phyloP scores from a whole-genome alignment of 2,329 filamentous ascomycete species.

The Ophiostoma sp. region DNA sequence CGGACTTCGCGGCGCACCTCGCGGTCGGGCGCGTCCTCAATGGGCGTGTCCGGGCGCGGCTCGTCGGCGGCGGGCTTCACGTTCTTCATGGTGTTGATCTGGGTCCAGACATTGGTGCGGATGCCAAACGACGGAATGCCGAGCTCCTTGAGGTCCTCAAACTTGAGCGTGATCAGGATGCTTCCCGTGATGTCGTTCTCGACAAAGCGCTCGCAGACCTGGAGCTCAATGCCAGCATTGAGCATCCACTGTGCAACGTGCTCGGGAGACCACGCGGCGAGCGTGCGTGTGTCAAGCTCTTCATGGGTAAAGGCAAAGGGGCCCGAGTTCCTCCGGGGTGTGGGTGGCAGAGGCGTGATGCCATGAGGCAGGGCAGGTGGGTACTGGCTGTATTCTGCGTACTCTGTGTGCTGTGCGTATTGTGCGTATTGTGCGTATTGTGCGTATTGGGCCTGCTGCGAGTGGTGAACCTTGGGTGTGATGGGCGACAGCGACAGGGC shows the following conservation, averaged over 20 bases:
- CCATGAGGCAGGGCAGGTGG: constrained; percentile 33
- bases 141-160: constrained; percentile 78
- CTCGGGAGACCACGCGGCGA: constrained; percentile 64
- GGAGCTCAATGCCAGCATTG: constrained; percentile 70
- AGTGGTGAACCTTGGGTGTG: constrained; percentile 43
- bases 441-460: not conserved
- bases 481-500: constrained; percentile 67
- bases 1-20: constrained; percentile 45
- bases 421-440: not conserved
- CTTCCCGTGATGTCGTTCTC: constrained; percentile 87
- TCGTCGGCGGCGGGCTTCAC: constrained; percentile 43
- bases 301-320: constrained; percentile 53
- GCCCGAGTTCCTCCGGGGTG: constrained; percentile 19
- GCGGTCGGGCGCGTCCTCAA: constrained; percentile 54
- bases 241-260: constrained; percentile 85
- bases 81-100: constrained; percentile 65
- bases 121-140: constrained; percentile 78
- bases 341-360: constrained; percentile 34
- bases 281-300: constrained; percentile 53
- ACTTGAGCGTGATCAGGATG: constrained; percentile 84
- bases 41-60: constrained; percentile 52
- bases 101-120: constrained; percentile 71
- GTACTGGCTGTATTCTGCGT: not conserved
- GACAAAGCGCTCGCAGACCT: constrained; percentile 76
- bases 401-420: constrained; percentile 35